phyloP scores from a whole-genome alignment of 164 flowering plant genomes.

The Houttuynia cordata region DNA sequence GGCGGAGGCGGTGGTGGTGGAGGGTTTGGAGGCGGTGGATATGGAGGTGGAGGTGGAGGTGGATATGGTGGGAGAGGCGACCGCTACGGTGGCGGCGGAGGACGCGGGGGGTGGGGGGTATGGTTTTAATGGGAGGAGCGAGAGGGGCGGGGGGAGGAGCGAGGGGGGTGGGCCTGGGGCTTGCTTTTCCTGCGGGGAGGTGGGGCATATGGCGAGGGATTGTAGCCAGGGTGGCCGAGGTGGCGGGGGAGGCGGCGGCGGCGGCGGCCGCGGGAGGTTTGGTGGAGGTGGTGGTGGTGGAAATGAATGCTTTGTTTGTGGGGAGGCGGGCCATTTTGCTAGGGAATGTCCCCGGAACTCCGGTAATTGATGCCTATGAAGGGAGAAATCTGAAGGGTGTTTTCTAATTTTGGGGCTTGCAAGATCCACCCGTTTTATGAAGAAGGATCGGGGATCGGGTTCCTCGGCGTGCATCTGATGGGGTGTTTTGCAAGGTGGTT shows the following conservation, averaged over 20 bases:
- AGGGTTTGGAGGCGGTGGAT: conserved; percentile 26
- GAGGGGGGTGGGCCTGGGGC: conserved; percentile 3
- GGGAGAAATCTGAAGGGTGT: neutral
- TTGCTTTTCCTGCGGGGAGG: neutral
- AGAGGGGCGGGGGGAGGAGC: conserved; percentile 3
- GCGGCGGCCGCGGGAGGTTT: conserved; percentile 15
- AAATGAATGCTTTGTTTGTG: conserved; percentile 4
- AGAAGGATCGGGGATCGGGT: neutral
- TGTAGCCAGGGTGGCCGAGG: conserved; percentile 10
- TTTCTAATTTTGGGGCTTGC: neutral
- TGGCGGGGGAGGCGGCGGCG: conserved; percentile 15
- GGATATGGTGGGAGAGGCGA: conserved; percentile 17
- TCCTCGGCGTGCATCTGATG: neutral
- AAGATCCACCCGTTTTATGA: neutral
- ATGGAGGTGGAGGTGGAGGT: conserved; percentile 19
- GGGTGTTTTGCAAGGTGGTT: neutral
- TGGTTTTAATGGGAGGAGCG: neutral
- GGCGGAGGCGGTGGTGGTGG: conserved; percentile 25
- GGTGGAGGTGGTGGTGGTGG: conserved; percentile 1
- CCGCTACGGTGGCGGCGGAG: conserved; percentile 31
- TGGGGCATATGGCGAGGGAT: conserved; percentile 11
- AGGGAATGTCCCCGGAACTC: conserved; percentile 13
- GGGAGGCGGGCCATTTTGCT: conserved; percentile 27
- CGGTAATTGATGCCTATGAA: neutral
- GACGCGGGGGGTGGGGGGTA: conserved; percentile 8